Evolutionary conservation across 2,329 filamentous ascomycete genomes (phyloP), one percentile per base, ranked within the genome.

Genomic region (Xylaria sp.): DNA sequence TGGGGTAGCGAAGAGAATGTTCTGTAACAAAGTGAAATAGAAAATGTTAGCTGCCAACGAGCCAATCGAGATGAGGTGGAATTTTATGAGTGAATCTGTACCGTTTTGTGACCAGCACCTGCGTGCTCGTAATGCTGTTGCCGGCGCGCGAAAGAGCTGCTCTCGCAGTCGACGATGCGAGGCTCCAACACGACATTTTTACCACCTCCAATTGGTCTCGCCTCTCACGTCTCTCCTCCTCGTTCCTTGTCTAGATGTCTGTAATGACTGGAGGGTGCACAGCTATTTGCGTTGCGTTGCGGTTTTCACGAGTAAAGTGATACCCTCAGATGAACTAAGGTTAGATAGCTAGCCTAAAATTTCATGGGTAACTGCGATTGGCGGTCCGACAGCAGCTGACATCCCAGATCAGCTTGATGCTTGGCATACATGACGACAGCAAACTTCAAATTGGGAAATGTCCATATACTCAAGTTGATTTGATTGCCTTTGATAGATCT

Each of bases 1-100:
- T 79, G 80, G 1, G 85, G 83, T 72, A 88, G 82, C 57, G 84
- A 85, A 60, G 83, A 81, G 75, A 86, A 86, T 61, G 81, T 80
- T 72, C 84, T 86, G 68, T 51, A 52, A 9, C 48, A 10, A 44
- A 37, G 18, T 25, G 3, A 13, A 15, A 5, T 12, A 1, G 2
- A 31, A 13, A n/a, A 20, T 1, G n/a, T 34, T 20, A 58, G 56
- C 18, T 58, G 15, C 56, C 1, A n/a, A 28, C n/a, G 52, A 56
- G 13, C 13, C 15, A 25, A n/a, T 13, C 25, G n/a, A 44, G 9
- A 25, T 25, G 20, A 25, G 20, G 12, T n/a, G 46, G 28, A 31
- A 8, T 44, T 25, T 6, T 12, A 15, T 3, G 37, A 23, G 61
- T 50, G 15, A 34, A 52, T 12, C 6, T 56, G n/a, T 71, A 73